Conservation (phyloP, 1,284 basidiomycete species). For the Gymnopus androsaceus region DNA sequence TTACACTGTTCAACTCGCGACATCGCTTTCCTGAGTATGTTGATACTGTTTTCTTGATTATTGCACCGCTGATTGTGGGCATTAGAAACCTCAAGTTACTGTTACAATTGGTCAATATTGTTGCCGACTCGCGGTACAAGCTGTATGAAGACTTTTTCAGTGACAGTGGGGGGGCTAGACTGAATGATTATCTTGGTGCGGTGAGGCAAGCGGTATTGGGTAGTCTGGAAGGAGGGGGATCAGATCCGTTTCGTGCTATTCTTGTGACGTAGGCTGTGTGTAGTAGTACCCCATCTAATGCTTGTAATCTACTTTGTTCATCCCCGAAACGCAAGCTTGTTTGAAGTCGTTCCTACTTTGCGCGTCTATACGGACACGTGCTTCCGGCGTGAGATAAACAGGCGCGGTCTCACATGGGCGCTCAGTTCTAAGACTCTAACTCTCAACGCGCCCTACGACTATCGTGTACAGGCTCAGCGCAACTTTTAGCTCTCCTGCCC, state of each 20-base stretch:
- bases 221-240: constrained; percentile 71
- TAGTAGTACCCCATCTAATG: too few relatives aligned
- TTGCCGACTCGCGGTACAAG: constrained; percentile 87
- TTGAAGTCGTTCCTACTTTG: too few relatives aligned
- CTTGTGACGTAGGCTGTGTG: too few relatives aligned
- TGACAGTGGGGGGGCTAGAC: constrained; percentile 48
- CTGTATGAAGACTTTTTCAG: constrained; percentile 87
- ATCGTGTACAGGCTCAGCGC: too few relatives aligned
- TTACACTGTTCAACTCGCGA: constrained; percentile 69
- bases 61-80: not conserved
- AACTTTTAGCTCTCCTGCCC: too few relatives aligned
- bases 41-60: constrained; percentile 7
- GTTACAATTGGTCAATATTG: constrained; percentile 77
- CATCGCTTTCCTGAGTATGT: constrained; percentile 69
- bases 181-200: constrained; percentile 73
- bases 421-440: too few relatives aligned
- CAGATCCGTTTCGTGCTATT: constrained; percentile 67
- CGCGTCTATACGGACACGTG: not conserved
- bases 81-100: constrained; percentile 80
- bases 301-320: too few relatives aligned
- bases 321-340: too few relatives aligned
- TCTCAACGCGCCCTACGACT: too few relatives aligned
- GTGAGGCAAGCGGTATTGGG: constrained; percentile 72
- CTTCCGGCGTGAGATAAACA: too few relatives aligned
- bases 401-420: too few relatives aligned